A percentile compares a stretch with the other conserved stretches of the same genome.
Conservation (phyloP, 768 basidiomycete genomes). For the Naematelia aurantialba region DNA sequence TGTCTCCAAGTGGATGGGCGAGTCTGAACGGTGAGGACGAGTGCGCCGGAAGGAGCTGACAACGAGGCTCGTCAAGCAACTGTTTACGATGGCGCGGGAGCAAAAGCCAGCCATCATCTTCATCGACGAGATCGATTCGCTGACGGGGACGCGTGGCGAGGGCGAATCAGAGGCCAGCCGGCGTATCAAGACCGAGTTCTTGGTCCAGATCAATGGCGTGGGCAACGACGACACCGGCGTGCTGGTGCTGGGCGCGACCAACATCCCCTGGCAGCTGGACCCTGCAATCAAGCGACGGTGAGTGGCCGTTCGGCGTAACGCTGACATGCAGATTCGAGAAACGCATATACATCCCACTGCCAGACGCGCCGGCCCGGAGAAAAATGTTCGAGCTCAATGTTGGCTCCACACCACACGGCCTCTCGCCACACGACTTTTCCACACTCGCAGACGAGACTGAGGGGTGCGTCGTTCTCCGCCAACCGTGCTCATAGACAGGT, state of each 20-base stretch:
- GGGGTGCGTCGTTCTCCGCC: conserved; percentile 55
- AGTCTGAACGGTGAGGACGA: conserved; percentile 77
- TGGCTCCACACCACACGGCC: conserved; percentile 83
- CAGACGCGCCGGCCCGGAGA: conserved; percentile 82
- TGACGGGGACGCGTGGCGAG: conserved; percentile 90
- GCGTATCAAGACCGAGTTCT: conserved; percentile 90
- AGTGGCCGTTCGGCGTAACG: conserved; percentile 25
- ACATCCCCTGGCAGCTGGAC: conserved; percentile 97
- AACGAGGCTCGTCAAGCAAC: conserved; percentile 81
- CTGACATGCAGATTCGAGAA: conserved; percentile 73
- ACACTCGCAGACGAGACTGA: conserved; percentile 79
- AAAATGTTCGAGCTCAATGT: conserved; percentile 97
- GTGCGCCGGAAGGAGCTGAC: conserved; percentile 10
- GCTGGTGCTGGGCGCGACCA: conserved; percentile 92
- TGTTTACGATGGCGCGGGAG: conserved; percentile 94
- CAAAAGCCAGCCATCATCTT: conserved; percentile 97
- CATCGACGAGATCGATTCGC: conserved; percentile 95
- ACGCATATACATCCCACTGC: conserved; percentile 95
- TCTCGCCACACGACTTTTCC: conserved; percentile 73
- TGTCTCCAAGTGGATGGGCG: conserved; percentile 99
- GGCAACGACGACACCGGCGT: conserved; percentile 97
- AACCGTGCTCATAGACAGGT: conserved; percentile 52
- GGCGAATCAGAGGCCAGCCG: conserved; percentile 97
- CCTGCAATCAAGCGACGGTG: conserved; percentile 93
- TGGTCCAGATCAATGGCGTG: conserved; percentile 80